phyloP scores from a whole-genome alignment of 345 rosid genomes.

The Bruguiera gymnorhiza region DNA sequence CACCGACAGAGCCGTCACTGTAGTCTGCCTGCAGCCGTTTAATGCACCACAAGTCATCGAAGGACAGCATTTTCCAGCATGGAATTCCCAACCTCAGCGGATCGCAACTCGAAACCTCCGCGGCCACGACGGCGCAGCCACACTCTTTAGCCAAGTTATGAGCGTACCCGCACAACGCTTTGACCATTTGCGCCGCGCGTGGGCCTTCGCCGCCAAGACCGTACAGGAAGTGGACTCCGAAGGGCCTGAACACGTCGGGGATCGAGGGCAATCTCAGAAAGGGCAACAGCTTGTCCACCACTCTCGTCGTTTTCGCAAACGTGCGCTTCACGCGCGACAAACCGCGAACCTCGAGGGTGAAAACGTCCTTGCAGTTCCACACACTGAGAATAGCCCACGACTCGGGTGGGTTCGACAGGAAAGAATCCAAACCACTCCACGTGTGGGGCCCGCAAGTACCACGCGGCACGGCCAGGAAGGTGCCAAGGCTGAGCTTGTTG shows the following conservation, averaged over 20 bases:
- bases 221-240: conserved; percentile 74
- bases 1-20: conserved; percentile 69
- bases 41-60: conserved; percentile 84
- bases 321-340: conserved; percentile 48
- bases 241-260: conserved; percentile 79
- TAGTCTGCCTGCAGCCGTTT: conserved; percentile 82
- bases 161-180: conserved; percentile 68
- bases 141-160: conserved; percentile 73
- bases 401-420: conserved; percentile 67
- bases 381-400: conserved; percentile 86
- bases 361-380: conserved; percentile 85
- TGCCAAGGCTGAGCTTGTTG: conserved; percentile 72
- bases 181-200: conserved; percentile 53
- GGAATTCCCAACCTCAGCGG: conserved; percentile 72
- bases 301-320: conserved; percentile 60
- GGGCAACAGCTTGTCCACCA: conserved; percentile 67
- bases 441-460: conserved; percentile 24
- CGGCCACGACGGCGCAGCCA: conserved; percentile 71
- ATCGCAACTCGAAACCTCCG: conserved; percentile 70
- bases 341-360: conserved; percentile 73
- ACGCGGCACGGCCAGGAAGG: conserved; percentile 75
- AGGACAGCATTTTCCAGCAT: conserved; percentile 77
- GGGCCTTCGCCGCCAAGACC: conserved; percentile 95
- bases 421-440: conserved; percentile 62
- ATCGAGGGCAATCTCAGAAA: conserved; percentile 75